Evolutionary conservation across 495 filamentous ascomycete genomes (phyloP).

Genomic region (Annulohypoxylon bovei): DNA sequence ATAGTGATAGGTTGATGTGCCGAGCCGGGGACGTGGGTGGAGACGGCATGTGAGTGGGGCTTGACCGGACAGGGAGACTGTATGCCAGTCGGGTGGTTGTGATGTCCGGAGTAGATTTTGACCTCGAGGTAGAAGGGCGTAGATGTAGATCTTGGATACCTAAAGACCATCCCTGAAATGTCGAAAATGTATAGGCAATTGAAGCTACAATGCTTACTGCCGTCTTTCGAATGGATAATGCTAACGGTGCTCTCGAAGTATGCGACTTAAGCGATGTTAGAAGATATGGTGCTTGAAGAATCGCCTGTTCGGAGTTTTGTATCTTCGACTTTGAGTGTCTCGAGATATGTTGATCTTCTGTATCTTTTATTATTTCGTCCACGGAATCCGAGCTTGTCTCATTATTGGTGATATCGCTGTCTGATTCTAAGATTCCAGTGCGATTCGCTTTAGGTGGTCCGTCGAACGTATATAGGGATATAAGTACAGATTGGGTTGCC

Average conservation of each 20-base stretch:
- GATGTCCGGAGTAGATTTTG: constrained; percentile 54
- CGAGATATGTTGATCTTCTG: background rate
- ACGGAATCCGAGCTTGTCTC: constrained; percentile 18
- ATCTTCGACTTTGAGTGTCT: background rate
- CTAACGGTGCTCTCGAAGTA: constrained; percentile 79
- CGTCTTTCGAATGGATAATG: constrained; percentile 76
- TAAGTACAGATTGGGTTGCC: constrained; percentile 73
- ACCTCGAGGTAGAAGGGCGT: constrained; percentile 34
- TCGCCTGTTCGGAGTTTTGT: background rate
- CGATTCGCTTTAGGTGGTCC: constrained; percentile 35
- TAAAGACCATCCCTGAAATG: constrained; percentile 80
- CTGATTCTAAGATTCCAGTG: background rate
- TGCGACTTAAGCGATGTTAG: constrained; percentile 85
- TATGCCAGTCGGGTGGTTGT: constrained; percentile 58
- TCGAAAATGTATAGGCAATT: constrained; percentile 83
- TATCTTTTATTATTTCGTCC: background rate
- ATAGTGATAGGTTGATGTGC: constrained; percentile 48
- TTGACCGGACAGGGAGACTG: constrained; percentile 46
- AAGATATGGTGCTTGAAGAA: constrained; percentile 59
- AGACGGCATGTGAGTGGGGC: constrained; percentile 47
- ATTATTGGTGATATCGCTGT: background rate
- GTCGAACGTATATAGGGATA: constrained; percentile 78
- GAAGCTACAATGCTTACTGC: constrained; percentile 72
- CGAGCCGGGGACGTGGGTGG: constrained; percentile 65
- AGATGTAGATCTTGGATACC: constrained; percentile 89